Percentiles rank a stretch among this genome's conserved stretches.
phyloP scores from a whole-genome alignment of 2,329 filamentous ascomycete genomes.

The Shiraia bambusicola region DNA sequence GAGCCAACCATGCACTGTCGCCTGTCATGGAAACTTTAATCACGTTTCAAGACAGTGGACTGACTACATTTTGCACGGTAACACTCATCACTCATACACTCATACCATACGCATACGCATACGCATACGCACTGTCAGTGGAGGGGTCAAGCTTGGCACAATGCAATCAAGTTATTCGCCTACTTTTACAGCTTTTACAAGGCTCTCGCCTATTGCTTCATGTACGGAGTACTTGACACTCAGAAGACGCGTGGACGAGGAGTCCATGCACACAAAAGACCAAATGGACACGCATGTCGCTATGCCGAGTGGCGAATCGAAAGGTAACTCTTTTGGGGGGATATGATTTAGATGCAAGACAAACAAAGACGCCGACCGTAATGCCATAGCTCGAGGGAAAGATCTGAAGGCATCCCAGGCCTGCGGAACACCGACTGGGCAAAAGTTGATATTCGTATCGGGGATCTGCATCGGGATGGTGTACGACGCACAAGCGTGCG shows the following conservation, averaged over 20 bases:
- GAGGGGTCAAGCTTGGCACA: neutral
- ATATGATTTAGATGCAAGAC: slow-evolving; percentile 14
- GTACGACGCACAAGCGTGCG: slow-evolving; percentile 23
- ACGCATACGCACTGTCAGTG: no score
- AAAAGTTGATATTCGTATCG: slow-evolving; percentile 28
- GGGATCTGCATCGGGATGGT: slow-evolving; percentile 27
- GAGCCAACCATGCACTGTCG: no score
- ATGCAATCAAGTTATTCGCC: slow-evolving; percentile 13
- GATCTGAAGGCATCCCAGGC: slow-evolving; percentile 17
- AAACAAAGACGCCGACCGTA: slow-evolving; percentile 34
- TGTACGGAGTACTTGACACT: slow-evolving; percentile 20
- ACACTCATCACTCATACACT: no score
- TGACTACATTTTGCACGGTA: no score
- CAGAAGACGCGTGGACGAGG: slow-evolving; percentile 1
- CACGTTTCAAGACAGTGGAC: neutral
- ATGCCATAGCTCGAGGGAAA: slow-evolving; percentile 22
- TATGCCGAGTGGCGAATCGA: slow-evolving; percentile 21
- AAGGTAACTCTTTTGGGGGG: slow-evolving; percentile 12
- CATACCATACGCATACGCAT: no score
- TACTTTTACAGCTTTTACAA: slow-evolving; percentile 23
- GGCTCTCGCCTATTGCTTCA: slow-evolving; percentile 7
- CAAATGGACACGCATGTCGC: slow-evolving; percentile 23
- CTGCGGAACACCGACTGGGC: neutral
- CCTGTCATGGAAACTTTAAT: no score
- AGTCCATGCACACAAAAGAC: slow-evolving; percentile 6